Evolutionary conservation across 1,139 yeast genomes (phyloP).

Genomic region (Taphrina betulina): DNA sequence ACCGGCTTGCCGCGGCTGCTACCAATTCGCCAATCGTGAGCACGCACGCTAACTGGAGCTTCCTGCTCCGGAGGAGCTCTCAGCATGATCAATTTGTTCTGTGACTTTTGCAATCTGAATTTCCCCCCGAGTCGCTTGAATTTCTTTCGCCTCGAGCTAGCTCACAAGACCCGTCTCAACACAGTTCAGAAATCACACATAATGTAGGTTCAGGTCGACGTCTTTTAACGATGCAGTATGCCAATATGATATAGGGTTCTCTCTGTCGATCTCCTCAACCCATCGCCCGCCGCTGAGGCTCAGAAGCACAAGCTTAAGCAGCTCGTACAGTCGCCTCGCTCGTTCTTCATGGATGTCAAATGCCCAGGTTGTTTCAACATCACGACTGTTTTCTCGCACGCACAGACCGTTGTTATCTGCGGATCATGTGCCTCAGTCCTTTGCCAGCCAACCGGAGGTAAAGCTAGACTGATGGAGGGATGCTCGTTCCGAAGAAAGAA

Average conservation of each 20-base stretch:
- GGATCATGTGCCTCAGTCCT: constrained; percentile 97
- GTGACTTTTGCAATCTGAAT: too few relatives aligned
- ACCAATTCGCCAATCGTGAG: too few relatives aligned
- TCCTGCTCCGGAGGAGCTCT: too few relatives aligned
- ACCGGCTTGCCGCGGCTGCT: too few relatives aligned
- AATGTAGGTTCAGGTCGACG: too few relatives aligned
- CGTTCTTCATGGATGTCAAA: constrained; percentile 73
- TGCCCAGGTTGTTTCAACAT: constrained; percentile 96
- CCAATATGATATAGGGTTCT: constrained; percentile 33
- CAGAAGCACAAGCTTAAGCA: constrained; percentile 96
- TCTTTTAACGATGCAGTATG: too few relatives aligned
- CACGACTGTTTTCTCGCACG: constrained; percentile 99
- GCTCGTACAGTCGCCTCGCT: constrained; percentile 96
- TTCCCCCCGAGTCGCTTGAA: too few relatives aligned
- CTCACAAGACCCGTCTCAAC: too few relatives aligned
- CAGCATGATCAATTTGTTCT: too few relatives aligned
- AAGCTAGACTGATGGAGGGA: constrained; percentile 99
- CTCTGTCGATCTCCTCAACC: constrained; percentile 57
- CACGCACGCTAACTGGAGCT: too few relatives aligned
- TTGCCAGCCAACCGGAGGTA: constrained; percentile 99
- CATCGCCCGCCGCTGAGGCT: constrained; percentile 93
- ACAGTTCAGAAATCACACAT: too few relatives aligned
- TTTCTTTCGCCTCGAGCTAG: too few relatives aligned
- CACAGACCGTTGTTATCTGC: constrained; percentile 99
- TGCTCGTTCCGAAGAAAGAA: constrained; percentile 94